Conservation (phyloP, 179 eudicot genomes). For the Carnegiea gigantea region DNA sequence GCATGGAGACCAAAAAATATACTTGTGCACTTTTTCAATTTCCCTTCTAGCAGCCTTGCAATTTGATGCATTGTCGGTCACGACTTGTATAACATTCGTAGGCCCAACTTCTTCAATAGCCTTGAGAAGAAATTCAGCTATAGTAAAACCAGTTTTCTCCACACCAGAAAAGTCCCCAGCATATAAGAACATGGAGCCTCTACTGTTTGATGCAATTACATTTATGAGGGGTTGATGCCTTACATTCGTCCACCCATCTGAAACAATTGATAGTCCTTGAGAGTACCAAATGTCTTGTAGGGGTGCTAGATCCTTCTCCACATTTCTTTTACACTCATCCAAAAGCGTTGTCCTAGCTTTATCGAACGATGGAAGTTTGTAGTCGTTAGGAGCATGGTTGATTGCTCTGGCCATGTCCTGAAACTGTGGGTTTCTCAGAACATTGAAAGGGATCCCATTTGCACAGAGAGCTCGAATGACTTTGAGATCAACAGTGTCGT, state of each 20-base stretch:
- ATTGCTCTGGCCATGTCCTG: no score
- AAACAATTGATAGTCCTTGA: background rate
- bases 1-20: background rate
- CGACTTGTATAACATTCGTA: background rate
- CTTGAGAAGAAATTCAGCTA: background rate
- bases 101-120: background rate
- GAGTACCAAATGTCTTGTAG: background rate
- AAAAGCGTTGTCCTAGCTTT: no score
- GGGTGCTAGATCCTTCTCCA: no score
- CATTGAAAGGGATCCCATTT: no score
- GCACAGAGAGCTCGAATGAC: no score
- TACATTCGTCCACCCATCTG: background rate
- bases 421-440: no score
- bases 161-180: background rate
- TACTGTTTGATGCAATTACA: background rate
- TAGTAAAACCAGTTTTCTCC: background rate
- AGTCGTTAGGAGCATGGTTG: no score
- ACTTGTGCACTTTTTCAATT: background rate
- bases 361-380: no score
- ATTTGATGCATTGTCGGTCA: background rate
- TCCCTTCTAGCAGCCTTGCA: background rate
- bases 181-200: background rate
- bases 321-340: no score
- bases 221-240: background rate
- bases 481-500: no score